Evolutionary conservation across 208 protist genomes (phyloP).

Genomic region (Leishmania tarentolae): DNA sequence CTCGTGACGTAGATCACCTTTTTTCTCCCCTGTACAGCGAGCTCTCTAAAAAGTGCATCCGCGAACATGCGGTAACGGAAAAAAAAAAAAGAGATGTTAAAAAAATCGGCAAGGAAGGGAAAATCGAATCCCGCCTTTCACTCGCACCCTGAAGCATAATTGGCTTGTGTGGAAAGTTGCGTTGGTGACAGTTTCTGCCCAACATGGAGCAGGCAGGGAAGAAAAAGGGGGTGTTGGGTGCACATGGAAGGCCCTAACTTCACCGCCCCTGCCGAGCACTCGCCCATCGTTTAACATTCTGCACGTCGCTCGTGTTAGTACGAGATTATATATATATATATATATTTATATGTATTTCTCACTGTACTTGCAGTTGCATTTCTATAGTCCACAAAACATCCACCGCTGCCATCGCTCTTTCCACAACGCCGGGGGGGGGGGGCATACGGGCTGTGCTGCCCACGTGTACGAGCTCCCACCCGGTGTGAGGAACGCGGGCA

Average conservation of each 20-base stretch:
- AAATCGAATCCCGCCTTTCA: neutral
- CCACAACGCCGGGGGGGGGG: neutral
- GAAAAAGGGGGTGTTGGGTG: neutral
- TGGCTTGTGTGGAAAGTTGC: neutral
- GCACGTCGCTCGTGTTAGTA: neutral
- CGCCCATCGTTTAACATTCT: neutral
- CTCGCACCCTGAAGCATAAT: neutral
- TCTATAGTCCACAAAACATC: neutral
- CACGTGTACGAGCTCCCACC: neutral
- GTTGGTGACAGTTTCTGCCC: neutral
- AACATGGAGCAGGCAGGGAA: too few species aligned
- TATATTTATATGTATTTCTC: neutral
- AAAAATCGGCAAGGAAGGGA: neutral
- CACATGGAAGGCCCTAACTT: neutral
- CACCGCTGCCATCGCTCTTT: neutral
- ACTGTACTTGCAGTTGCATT: neutral
- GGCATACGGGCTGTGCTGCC: neutral
- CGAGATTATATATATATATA: too few species aligned
- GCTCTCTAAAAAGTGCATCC: neutral
- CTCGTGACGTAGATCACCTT: neutral
- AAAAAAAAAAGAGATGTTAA: neutral
- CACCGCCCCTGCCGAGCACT: neutral
- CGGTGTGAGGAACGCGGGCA: neutral
- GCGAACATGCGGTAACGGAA: neutral
- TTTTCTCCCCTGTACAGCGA: neutral